A percentile compares a stretch with the other conserved stretches of the same genome.
Conservation (phyloP, 805 yeast species). For the Wickerhamiella australiensis region DNA sequence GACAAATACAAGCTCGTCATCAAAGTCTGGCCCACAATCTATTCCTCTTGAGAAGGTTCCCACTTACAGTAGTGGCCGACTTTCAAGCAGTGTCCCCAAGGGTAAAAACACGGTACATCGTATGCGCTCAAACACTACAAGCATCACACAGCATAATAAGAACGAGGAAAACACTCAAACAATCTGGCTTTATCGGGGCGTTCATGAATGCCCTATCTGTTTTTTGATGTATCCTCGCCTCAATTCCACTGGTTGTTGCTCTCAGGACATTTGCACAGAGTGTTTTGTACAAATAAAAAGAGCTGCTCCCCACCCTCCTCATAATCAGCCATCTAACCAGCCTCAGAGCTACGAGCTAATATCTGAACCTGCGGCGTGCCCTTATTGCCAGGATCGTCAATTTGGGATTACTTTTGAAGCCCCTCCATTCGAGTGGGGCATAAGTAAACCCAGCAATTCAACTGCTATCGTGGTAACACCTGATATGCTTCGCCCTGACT, state of each 20-base stretch:
- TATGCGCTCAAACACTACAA: constrained; percentile 18
- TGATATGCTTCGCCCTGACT: constrained; percentile 81
- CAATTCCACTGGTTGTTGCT: constrained; percentile 77
- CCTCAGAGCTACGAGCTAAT: constrained; percentile 34
- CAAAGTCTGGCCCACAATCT: background rate
- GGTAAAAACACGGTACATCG: constrained; percentile 3
- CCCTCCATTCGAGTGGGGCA: constrained; percentile 41
- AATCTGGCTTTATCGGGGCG: constrained; percentile 49
- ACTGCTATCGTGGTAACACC: constrained; percentile 64
- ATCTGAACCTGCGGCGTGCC: constrained; percentile 83
- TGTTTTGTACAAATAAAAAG: constrained; percentile 94
- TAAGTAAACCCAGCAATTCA: constrained; percentile 29
- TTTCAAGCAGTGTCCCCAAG: background rate
- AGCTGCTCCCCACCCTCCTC: constrained; percentile 86
- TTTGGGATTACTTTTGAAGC: constrained; percentile 79
- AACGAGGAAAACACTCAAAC: constrained; percentile 24
- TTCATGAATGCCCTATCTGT: constrained; percentile 88
- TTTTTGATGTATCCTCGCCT: constrained; percentile 73
- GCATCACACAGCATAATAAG: background rate
- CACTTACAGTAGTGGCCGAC: constrained; percentile 1
- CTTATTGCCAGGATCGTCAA: constrained; percentile 79
- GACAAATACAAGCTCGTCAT: background rate
- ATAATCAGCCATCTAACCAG: constrained; percentile 30
- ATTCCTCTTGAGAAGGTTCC: constrained; percentile 10
- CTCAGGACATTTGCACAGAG: constrained; percentile 88